A percentile compares a stretch with the other conserved stretches of the same genome.
phyloP scores from a whole-genome alignment of 202 grass and related monocot species.

The Sporobolus alterniflorus region DNA sequence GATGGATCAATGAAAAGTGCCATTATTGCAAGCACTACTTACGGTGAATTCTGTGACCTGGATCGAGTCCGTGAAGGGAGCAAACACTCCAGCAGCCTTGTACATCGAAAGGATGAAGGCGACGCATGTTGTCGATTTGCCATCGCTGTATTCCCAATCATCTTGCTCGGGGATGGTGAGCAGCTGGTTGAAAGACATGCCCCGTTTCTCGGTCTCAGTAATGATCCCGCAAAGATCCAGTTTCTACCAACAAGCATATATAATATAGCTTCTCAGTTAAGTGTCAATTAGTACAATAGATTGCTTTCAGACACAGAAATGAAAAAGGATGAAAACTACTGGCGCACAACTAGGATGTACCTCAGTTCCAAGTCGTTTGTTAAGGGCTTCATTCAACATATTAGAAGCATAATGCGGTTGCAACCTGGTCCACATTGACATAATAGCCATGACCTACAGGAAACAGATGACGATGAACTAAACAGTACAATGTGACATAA shows the following conservation, averaged over 20 bases:
- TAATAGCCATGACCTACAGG: constrained; percentile 84
- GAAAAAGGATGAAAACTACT: neutral
- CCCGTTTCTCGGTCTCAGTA: constrained; percentile 71
- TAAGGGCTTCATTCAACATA: constrained; percentile 99
- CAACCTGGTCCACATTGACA: constrained; percentile 98
- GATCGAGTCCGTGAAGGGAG: no score
- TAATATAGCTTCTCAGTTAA: constrained; percentile 7
- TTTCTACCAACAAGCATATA: constrained; percentile 50
- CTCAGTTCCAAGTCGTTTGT: constrained; percentile 95
- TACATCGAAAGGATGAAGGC: no score
- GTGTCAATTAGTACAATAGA: no score
- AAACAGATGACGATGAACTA: constrained; percentile 26
- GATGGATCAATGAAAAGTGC: no score
- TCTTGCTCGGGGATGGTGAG: constrained; percentile 90
- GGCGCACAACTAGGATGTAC: constrained; percentile 19
- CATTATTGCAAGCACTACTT: no score
- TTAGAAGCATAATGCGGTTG: constrained; percentile 94
- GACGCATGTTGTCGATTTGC: no score
- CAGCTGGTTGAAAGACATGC: constrained; percentile 94
- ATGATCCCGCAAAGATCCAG: constrained; percentile 88
- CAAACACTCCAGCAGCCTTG: no score
- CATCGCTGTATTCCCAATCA: constrained; percentile 95
- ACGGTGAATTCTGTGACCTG: no score
- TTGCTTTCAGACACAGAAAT: no score
- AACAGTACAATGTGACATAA: neutral